Percentiles rank a stretch among this genome's conserved stretches.
phyloP scores from a whole-genome alignment of 257 asterid species.

The Forsythia suspensa region DNA sequence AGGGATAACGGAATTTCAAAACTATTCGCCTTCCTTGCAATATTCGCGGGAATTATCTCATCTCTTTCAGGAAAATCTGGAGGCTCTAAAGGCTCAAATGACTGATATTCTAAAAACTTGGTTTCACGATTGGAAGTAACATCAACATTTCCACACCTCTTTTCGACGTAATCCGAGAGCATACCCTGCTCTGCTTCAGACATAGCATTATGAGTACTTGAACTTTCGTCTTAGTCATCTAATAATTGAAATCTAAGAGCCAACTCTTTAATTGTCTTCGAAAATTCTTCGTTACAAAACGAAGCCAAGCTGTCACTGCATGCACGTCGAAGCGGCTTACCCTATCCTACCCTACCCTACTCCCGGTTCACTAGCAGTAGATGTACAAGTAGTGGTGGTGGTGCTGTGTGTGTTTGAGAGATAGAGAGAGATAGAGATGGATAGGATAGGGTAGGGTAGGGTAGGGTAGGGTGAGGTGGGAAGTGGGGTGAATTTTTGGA shows the following conservation, averaged over 20 bases:
- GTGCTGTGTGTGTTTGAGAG: too few relatives aligned
- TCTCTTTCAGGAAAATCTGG: conserved; percentile 55
- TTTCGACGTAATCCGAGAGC: background rate
- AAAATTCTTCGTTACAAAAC: conserved; percentile 81
- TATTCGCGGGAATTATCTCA: conserved; percentile 54
- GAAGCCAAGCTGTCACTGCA: conserved; percentile 62
- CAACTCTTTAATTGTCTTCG: conserved; percentile 54
- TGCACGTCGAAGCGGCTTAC: conserved; percentile 37
- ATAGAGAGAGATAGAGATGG: too few relatives aligned
- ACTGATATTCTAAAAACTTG: conserved; percentile 28
- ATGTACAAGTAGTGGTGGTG: too few relatives aligned
- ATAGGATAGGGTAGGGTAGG: too few relatives aligned
- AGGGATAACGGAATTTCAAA: conserved; percentile 83
- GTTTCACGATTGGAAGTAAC: conserved; percentile 15
- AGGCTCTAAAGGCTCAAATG: conserved; percentile 51
- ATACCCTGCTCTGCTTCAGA: conserved; percentile 1
- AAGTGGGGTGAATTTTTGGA: too few relatives aligned
- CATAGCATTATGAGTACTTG: background rate
- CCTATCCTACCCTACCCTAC: too few relatives aligned
- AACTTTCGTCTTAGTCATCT: conserved; percentile 25
- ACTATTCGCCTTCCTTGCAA: conserved; percentile 71
- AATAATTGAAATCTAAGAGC: conserved; percentile 41
- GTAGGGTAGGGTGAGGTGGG: too few relatives aligned
- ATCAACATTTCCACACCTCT: conserved; percentile 12
- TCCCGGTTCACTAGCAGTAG: too few relatives aligned